Evolutionary conservation across 2,329 filamentous ascomycete genomes (phyloP), one percentile per base, ranked within the genome.

Genomic region (Exophiala oligosperma): DNA sequence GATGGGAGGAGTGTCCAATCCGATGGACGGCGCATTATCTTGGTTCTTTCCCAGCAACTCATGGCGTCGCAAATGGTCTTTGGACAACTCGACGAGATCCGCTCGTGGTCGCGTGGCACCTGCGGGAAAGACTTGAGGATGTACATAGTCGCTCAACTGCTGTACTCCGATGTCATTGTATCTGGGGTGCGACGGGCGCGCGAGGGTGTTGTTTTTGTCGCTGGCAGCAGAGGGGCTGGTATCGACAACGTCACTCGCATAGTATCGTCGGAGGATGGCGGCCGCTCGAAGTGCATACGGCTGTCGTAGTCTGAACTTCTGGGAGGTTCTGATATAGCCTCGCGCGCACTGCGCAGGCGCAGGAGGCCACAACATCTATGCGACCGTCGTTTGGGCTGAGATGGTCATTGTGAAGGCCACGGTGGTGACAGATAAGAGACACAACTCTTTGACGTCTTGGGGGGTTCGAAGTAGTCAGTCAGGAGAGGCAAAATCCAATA

Each of bases 161-260:
- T 99, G 94, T 40, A 99, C 91, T 53, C 91, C 91, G 67, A 99
- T 92, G 66, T 95, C 90, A 75, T 95, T 99, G 78, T 89, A 91
- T 65, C 94, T 86, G 49, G 91, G 80, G 56, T 82, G 75, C 3
- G 75, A 71, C 11, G 28, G 38, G 40, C 48, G 54, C 17, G 60
- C 49, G 23, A 62, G 50, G 7, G 56, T 53, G 6, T 41, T 37
- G 29, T 49, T 56, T 43, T 43, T 49, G n/a, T 48, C 53, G 32
- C n/a, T 12, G 2, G 47, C 14, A 38, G 57, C 12, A 46, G 9
- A 14, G 24, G 24, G 40, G 37, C 2, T 26, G 44, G 46, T 21
- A 21, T 17, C 21, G 26, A 44, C 38, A 47, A 49, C 17, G 12
- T 65, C 59, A 49, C 40, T 54, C 26, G 63, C 61, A 59, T 68